Evolutionary conservation across 257 asterid species (phyloP).

Genomic region (Scutellaria galericulata): DNA sequence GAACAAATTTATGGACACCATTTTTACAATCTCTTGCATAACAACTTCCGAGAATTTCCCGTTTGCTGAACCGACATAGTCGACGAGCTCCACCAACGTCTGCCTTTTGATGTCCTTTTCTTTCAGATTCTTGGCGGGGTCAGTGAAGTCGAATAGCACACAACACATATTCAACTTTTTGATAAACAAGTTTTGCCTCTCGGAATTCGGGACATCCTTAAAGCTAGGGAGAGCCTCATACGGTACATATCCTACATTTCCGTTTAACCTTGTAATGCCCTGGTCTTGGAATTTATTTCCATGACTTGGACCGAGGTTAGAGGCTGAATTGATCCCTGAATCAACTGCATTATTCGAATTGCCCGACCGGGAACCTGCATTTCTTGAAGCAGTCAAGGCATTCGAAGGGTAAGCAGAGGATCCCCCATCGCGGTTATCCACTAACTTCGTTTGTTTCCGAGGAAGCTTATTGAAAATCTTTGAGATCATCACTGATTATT

Average conservation of each 20-base stretch:
- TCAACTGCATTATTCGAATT: slow-evolving; percentile 41
- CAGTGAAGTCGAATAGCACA: slow-evolving; percentile 59
- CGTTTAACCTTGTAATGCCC: slow-evolving; percentile 43
- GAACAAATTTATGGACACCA: slow-evolving; percentile 58
- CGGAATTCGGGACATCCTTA: slow-evolving; percentile 63
- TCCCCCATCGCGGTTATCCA: slow-evolving; percentile 70
- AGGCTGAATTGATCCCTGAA: slow-evolving; percentile 42
- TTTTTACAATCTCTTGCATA: slow-evolving; percentile 60
- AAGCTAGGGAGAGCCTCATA: slow-evolving; percentile 68
- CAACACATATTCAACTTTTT: slow-evolving; percentile 61
- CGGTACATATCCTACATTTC: slow-evolving; percentile 43
- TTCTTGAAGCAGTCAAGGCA: slow-evolving; percentile 54
- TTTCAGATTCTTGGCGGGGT: slow-evolving; percentile 60
- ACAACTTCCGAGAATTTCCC: slow-evolving; percentile 60
- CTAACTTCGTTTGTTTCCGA: slow-evolving; percentile 67
- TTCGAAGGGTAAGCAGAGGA: slow-evolving; percentile 49
- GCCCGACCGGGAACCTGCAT: slow-evolving; percentile 39
- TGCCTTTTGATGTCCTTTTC: slow-evolving; percentile 73
- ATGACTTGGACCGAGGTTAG: slow-evolving; percentile 34
- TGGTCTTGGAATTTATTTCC: slow-evolving; percentile 45
- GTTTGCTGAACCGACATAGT: slow-evolving; percentile 55
- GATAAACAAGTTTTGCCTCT: slow-evolving; percentile 59
- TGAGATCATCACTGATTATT: slow-evolving; percentile 62
- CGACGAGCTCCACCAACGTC: slow-evolving; percentile 66
- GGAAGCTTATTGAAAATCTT: slow-evolving; percentile 81